phyloP scores from a whole-genome alignment of 2,329 filamentous ascomycete species.

The Penicillium expansum region DNA sequence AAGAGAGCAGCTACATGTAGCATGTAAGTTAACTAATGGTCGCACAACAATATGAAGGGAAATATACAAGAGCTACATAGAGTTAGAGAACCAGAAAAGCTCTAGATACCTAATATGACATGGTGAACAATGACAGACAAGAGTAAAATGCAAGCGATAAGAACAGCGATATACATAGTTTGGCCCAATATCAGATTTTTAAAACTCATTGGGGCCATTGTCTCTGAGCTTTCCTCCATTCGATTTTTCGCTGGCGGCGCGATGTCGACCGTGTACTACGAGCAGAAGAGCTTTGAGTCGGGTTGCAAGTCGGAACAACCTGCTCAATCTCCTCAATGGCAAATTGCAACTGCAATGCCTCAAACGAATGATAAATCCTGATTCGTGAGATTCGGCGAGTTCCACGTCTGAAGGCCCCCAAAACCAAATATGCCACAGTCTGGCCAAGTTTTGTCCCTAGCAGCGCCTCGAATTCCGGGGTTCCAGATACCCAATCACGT shows the following conservation, averaged over 20 bases:
- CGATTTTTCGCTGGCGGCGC: not conserved
- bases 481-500: slow-evolving; percentile 2
- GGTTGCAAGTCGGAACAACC: not conserved
- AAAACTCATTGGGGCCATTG: not conserved
- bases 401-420: slow-evolving; percentile 4
- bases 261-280: not conserved
- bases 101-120: not conserved
- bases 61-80: not conserved
- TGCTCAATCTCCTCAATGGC: not conserved
- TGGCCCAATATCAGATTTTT: not conserved
- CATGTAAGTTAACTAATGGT: not conserved
- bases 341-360: not conserved
- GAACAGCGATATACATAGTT: not conserved
- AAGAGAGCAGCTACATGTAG: not conserved
- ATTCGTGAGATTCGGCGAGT: slow-evolving; percentile 2
- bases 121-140: not conserved
- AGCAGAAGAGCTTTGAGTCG: not conserved
- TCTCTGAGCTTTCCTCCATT: not conserved
- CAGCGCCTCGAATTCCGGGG: slow-evolving; percentile 1
- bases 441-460: slow-evolving; percentile 6
- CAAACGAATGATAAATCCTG: not conserved
- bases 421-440: not conserved
- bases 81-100: not conserved
- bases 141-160: not conserved
- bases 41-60: not conserved